Evolutionary conservation across 2,329 filamentous ascomycete species (phyloP), one percentile per base, ranked within the genome.

Genomic region (Clarireedia hainanense): DNA sequence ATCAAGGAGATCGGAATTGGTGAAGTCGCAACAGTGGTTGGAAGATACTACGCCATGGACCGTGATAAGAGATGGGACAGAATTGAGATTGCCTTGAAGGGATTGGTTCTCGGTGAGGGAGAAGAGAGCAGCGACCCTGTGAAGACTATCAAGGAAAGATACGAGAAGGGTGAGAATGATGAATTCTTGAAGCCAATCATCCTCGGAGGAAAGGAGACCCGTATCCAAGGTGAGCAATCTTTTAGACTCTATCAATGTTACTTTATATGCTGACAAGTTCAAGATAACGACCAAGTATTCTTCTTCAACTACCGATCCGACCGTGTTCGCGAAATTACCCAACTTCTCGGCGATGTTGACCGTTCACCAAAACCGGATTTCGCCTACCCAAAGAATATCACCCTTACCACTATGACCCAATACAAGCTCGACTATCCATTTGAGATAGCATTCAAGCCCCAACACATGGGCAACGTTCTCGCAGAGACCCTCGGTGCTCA

Each of bases 291-390:
- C 70, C 92, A 90, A 53, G 81, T 97, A 67, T 97, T 97, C 83
- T 97, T 97, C 84, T 99, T 99, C 88, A 99, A 99, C 84, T 99
- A 99, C 81, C 90, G 94, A 69, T 97, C 94, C 57, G 94, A 99
- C 72, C 91, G 94, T 72, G 92, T 92, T 52, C 89, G 94, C 66
- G 94, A 99, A 74, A 88, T 99, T 71, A 95, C 91, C 50, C 94
- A 97, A 76, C 81, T 99, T 46, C 78, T 99, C 55, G 94, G 94
- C 65, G 88, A 88, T 71, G 85, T 92, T 69, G 94, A 99, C 77
- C 89, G 90, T 68, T 95, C 90, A 24, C 91, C 91, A 55, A 82
- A 83, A 64, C 89, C 91, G 63, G 89, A 96, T 73, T 96, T 97
- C 79, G 80, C 88, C 47, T 97, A 91, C 78, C 94, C 94, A 66